phyloP scores from a whole-genome alignment of 306 rosid species.

The Lablab purpureus region DNA sequence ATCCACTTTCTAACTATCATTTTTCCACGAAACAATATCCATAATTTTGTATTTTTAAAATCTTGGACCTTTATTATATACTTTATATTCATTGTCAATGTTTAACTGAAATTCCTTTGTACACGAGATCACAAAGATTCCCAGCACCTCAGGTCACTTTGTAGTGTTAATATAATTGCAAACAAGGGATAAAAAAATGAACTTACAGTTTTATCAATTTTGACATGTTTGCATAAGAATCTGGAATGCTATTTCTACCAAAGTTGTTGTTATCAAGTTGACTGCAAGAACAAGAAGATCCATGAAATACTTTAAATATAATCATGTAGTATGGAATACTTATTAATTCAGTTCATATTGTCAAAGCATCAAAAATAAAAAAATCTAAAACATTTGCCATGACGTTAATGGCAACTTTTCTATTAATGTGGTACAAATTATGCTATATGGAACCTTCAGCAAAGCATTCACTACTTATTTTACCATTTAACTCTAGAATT shows the following conservation, averaged over 20 bases:
- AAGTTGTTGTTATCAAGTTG: constrained; percentile 94
- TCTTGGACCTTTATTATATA: background rate
- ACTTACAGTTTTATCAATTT: constrained; percentile 80
- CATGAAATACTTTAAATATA: background rate
- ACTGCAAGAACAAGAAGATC: constrained; percentile 58
- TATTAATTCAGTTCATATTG: background rate
- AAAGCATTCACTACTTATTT: background rate
- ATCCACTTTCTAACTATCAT: background rate
- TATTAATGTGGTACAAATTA: background rate
- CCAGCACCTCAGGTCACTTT: background rate
- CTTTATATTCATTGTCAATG: background rate
- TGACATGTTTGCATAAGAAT: constrained; percentile 65
- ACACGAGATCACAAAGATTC: background rate
- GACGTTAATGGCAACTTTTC: background rate
- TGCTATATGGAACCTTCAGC: background rate
- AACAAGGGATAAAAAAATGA: constrained; percentile 21
- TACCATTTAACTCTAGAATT: background rate
- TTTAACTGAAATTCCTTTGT: background rate
- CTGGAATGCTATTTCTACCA: constrained; percentile 71
- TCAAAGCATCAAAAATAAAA: background rate
- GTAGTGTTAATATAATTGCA: constrained; percentile 29
- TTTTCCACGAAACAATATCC: background rate
- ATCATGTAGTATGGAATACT: background rate
- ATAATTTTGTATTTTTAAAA: background rate
- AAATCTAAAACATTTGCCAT: background rate